Base-by-base conservation (phyloP, 495 filamentous ascomycete genomes). In the Aspergillus funiculosus region DNA sequence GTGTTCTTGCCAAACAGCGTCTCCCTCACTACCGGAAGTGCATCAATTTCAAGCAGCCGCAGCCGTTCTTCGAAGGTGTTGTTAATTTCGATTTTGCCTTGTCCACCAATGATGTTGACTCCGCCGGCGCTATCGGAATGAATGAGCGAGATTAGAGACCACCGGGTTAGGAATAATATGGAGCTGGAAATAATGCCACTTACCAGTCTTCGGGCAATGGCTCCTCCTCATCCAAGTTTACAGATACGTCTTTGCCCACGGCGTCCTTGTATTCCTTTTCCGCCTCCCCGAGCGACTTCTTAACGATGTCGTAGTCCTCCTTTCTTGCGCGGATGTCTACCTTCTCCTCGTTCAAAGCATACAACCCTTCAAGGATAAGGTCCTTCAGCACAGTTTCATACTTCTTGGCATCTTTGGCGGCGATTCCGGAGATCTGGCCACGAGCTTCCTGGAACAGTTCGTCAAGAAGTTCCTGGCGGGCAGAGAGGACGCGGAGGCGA, bases 31-130 rank as follows among this genome's bases (percentile, higher is more conserved):
- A 81, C 81, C 9, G 94, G 94, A 29, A 97, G 76, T 20, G 86
- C 87, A 54, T 86, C 87, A 43, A 80, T 80, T 62, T 91, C 81
- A 28, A 96, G 78, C 43, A 97, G 70, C 49, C 80, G 81, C 65
- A 99, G 71, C 43, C 94, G 81, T 61, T 95, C 86, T 55, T 97
- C 94, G 37, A 97, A 82, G 19, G 92, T 97, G 69, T 99, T 96
- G 79, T 95, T 89, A 63, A 99, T 94, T 53, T 94, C 88, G 64
- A 99, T 97, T 76, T 90, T 95, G 59, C 94, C 94, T 47, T 80
- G 75, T 36, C 83, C 80, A 19, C 89, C 88, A 17, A 94, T 63
- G 50, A 97, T 85, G 30, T 72, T 61, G 13, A 96, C 71, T 50
- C 92, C 92, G 45, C 92, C 92, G 42, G 88, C 76, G 51, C 92